Evolutionary conservation across 2,329 filamentous ascomycete species (phyloP), one percentile per base, ranked within the genome.

Genomic region (Fusarium heterosporum): DNA sequence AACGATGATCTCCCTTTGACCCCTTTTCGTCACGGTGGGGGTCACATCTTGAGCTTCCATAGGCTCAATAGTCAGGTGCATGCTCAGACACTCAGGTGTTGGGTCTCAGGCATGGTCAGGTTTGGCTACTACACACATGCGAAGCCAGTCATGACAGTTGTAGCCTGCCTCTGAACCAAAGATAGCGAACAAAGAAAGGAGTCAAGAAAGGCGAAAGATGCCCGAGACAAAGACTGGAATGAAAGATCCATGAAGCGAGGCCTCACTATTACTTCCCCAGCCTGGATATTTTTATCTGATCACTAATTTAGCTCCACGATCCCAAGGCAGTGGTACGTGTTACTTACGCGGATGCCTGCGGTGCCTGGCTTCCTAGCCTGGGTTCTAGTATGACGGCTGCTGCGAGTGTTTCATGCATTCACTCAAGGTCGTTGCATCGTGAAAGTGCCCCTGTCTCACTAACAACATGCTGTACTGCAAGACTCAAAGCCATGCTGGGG

Each of bases 391-490:
- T 57, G 55, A 61, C 42, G 56, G 60, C 50, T 62, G 49, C 66
- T 69, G 57, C 52, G 61, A 61, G 46, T 63, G 65, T 67, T 55
- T 67, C 46, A 65, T 70, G 67, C 64, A 70, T 54, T 61, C 59
- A 69, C 63, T 61, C 48, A 56, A 47, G 40, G 25, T 42, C 40
- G 55, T 38, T 57, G 28, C 36, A 66, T 52, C 61, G 68, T 71
- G 68, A 70, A 71, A 55, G 17, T 28, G 41, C 32, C 53, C 54
- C 54, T 55, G 43, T 41, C 38, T 46, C 43, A 34, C 34, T 17
- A 29, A 34, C 28, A 19, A 45, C 30, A 22, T 22, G 28, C 28
- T 26, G 14, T 29, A 45, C 22, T 4, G 22, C 22, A 46, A 41
- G 8, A 28, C 46, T 61, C 39, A 38, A 54, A 49, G 45, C 41